A percentile compares a stretch with the other conserved stretches of the same genome.
phyloP scores from a whole-genome alignment of 73 alveolate species.

The Symbiodinium pilosum region DNA sequence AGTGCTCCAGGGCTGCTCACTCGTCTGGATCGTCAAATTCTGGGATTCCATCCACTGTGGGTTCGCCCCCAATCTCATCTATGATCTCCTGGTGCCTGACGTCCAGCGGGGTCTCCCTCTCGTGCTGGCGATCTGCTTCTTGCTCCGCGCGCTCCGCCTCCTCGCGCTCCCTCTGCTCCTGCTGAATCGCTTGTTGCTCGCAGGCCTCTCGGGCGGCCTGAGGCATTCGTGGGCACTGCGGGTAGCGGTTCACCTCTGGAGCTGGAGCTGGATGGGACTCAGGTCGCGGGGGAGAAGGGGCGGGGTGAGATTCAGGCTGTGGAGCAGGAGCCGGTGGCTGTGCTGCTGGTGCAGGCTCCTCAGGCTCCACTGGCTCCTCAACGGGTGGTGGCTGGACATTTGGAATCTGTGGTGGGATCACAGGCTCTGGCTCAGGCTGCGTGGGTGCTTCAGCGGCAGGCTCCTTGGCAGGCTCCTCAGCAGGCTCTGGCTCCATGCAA shows the following conservation, averaged over 20 bases:
- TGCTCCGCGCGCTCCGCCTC: conserved; percentile 54
- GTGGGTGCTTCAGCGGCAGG: conserved; percentile 13
- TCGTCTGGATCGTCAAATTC: conserved; percentile 40
- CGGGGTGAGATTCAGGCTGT: background rate
- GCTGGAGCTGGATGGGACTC: background rate
- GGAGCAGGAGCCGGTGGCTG: background rate
- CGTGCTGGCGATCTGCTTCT: conserved; percentile 31
- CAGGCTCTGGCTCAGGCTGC: background rate
- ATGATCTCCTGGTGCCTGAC: conserved; percentile 86
- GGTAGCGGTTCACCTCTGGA: conserved; percentile 10
- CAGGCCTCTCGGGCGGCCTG: conserved; percentile 68
- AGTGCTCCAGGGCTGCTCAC: background rate
- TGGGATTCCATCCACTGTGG: conserved; percentile 63
- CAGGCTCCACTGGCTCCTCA: background rate
- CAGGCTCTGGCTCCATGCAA: conserved; percentile 1
- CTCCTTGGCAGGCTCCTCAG: conserved; percentile 25
- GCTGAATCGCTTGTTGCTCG: conserved; percentile 24
- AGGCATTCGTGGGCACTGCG: conserved; percentile 22
- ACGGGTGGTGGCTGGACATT: background rate
- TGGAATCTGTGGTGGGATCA: background rate
- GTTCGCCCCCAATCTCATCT: conserved; percentile 65
- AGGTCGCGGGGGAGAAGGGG: conserved; percentile 12
- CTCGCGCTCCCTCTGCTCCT: conserved; percentile 52
- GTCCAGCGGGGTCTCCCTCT: conserved; percentile 67
- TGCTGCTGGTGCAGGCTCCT: background rate